Evolutionary conservation across 2,329 filamentous ascomycete species (phyloP), one percentile per base, ranked within the genome.

Genomic region (Cytospora mali): DNA sequence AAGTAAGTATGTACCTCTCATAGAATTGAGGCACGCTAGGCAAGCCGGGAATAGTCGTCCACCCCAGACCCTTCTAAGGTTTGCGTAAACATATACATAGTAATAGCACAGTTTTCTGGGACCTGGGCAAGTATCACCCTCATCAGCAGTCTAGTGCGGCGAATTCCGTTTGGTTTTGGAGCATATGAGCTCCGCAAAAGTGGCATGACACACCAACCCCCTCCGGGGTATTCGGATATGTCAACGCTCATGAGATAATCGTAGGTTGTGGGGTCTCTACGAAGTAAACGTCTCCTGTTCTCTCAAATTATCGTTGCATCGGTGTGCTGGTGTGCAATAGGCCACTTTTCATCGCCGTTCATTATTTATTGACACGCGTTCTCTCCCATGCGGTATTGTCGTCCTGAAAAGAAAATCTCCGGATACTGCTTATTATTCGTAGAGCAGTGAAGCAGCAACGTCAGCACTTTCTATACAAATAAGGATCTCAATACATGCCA

Each of bases 181-280:
- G 18, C 33, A 61, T 53, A 49, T 55, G 62, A 57, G 62, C 52
- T 54, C 58, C 58, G 53, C 58, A 33, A 33, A 54, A 57, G 62
- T 64, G 62, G 62, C 62, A 64, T 64, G 62, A 64, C 57, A n/a
- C 35, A 55, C 57, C 62, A 64, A n/a, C n/a, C 53, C 53, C 58
- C 21, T 52, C 59, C 13, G 23, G 28, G 51, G 21, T 23, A 3
- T 51, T 31, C 51, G 23, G 33, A 55, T 18, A 49, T 33, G 56
- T 42, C 52, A 27, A 35, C 31, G 29, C 56, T 63, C 51, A 61
- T 53, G 51, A 61, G 56, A 63, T 28, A 42, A n/a, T 28, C n/a
- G 21, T 51, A 48, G 21, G n/a, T 39, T 33, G 21, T 52, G 49
- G 56, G 52, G 53, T 54, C 56, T 61, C 51, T 48, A 54, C 18